Evolutionary conservation across 805 yeast species (phyloP), one percentile per base, ranked within the genome.

Genomic region (Candida insectorum): DNA sequence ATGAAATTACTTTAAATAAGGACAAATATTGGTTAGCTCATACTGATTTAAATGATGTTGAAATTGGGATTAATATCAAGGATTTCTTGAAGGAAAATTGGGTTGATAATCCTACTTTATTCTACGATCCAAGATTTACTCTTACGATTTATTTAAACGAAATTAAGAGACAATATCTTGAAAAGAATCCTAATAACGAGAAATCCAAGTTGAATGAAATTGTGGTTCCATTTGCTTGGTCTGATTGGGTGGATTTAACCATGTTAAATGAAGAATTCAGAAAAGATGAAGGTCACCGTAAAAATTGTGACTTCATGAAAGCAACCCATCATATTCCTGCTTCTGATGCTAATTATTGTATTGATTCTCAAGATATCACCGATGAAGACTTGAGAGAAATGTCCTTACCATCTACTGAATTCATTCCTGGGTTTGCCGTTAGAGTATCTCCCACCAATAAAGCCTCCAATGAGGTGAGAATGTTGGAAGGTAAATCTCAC

Each of bases 121-220:
- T 58, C 17, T 70, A 63, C 41, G 85, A 79, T 40, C 85, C 85
- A 12, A 53, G 84, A 26, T 60, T 79, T 40, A 70, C 82, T 0
- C 58, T 73, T 43, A 56, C 81, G 1, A 70, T 54, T 9, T 72
- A 73, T 50, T 39, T 77, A 19, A 56, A 67, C 37, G 60, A 71
- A 39, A 57, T 74, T 16, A 46, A 45, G 26, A 39, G 51, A 28
- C 48, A 44, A 26, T 31, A 39, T 23, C 8, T 50, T 10, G 30
- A 37, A 14, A 34, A 37, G 6, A 34, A 34, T 16, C 39, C 39
- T 10, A 22, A 28, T 7, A 34, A 34, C 25, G 28, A 27, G 16
- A 40, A 40, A 19, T 30, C 27, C 6, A 34, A 23, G 16, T 24
- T 53, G 36, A 39, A 42, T 23, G 30, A 40, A 19, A 31, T 45